Evolutionary conservation across 805 yeast species (phyloP), one percentile per base, ranked within the genome.

Genomic region (Yarrowia phangngaensis): DNA sequence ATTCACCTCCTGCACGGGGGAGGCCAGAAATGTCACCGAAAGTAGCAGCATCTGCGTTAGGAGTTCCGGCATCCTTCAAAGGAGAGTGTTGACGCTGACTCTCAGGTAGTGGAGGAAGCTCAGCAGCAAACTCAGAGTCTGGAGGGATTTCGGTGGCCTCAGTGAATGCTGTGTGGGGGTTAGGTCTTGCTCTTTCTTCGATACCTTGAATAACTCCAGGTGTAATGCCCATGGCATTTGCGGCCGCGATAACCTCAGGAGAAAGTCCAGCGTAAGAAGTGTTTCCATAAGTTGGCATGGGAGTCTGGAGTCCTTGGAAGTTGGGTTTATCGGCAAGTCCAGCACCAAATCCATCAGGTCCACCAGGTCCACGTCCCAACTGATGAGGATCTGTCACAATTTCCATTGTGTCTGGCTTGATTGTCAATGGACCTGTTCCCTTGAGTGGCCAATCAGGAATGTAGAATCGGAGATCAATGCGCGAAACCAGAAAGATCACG

Each of bases 381-480:
- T 14, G 8, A 24, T 38, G 27, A 3, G 45, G 45, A 6, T 38
- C 32, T 16, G 17, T 38, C 24, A 38, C 14, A 13, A 38, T 38
- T n/a, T 76, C 72, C 33, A 80, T 69, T 35, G 66, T 53, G 8
- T 84, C 75, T 13, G 86, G 79, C 53, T 74, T 74, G 56, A 79
- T 65, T 16, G 45, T 38, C 19, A 38, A 32, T 19, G 48, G 48
- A 1, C 50, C 50, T 4, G 47, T 20, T 20, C 50, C 64, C 32
- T 59, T 57, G 8, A 70, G 73, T 50, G 77, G 65, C 34, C 62
- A 64, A 63, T 82, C 89, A 12, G 92, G 90, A 64, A 84, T 79
- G 71, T 84, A 84, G 66, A 84, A 84, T 61, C 92, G 72, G 58
- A 84, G 70, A 62, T 84, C 92, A 48, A 81, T 77, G 62, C 94